Evolutionary conservation across 2,329 filamentous ascomycete genomes (phyloP), one percentile per base, ranked within the genome.

Genomic region (Aspergillus sp.): DNA sequence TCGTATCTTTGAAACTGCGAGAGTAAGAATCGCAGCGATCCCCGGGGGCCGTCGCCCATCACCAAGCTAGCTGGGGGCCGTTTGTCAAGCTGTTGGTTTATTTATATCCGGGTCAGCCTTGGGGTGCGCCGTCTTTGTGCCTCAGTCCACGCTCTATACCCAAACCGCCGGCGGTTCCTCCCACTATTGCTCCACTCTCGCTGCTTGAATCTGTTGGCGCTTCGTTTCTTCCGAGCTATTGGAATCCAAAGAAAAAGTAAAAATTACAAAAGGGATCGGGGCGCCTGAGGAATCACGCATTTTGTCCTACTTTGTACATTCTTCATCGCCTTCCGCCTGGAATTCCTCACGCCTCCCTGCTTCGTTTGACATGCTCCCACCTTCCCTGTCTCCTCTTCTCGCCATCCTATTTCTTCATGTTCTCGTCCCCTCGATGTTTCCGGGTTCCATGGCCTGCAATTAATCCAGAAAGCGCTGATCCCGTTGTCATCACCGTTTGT

Each of bases 241-340:
- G 54, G 53, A 53, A 40, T 39, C 39, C 40, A 56, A 50, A 50
- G 20, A 24, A 56, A 45, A 56, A 48, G 40, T 12, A 51, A 41
- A 54, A 42, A 47, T 34, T 47, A 20, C 34, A 42, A 58, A 58
- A 47, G 24, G 27, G 30, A 45, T 27, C 19, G 27, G 51, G 40
- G 15, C 54, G 39, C 30, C 39, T 30, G 51, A 15, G 27, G 39
- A 27, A 52, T 24, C 33, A 27, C 34, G 39, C 34, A 40, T 48
- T 44, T 30, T 39, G 41, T 54, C 62, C 59, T 63, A 59, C 60
- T 59, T 61, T 52, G 57, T 63, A 60, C 64, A 64, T 63, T 61
- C 64, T 49, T 24, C 47, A 47, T 42, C 49, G 56, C 37, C 48
- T 33, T 44, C 53, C 24, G 53, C 51, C 46, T 49, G 56, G 52